A percentile compares a stretch with the other conserved stretches of the same genome.
Evolutionary conservation across 345 rosid species (phyloP).

Genomic region (Bruguiera parviflora): DNA sequence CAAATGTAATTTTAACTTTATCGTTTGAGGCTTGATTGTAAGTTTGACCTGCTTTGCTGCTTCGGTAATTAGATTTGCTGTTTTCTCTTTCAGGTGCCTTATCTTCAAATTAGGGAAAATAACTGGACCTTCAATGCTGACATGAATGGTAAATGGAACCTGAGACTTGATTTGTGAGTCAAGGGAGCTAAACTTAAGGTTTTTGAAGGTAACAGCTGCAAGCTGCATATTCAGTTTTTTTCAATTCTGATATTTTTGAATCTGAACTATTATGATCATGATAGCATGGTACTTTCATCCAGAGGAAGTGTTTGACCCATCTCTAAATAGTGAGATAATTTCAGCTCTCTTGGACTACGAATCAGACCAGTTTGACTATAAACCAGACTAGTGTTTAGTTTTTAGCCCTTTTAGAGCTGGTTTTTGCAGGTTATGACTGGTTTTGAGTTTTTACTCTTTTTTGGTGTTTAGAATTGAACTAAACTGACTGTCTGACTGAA

Average conservation of each 20-base stretch:
- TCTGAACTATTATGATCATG: constrained; percentile 3
- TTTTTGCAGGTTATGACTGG: no score
- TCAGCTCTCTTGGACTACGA: no score
- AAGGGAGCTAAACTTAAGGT: constrained; percentile 1
- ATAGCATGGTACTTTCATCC: no score
- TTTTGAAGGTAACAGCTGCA: constrained; percentile 17
- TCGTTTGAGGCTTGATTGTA: background rate
- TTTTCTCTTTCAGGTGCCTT: constrained; percentile 57
- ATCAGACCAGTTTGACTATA: no score
- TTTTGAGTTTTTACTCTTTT: no score
- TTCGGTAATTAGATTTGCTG: background rate
- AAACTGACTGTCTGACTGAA: no score
- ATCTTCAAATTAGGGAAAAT: constrained; percentile 83
- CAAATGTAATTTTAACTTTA: background rate
- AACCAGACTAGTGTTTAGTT: no score
- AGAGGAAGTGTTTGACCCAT: no score
- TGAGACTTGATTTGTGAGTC: constrained; percentile 61
- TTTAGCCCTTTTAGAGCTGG: no score
- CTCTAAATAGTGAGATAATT: no score
- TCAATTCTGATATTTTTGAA: constrained; percentile 1
- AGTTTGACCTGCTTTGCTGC: constrained; percentile 1
- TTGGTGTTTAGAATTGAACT: no score
- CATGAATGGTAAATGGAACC: constrained; percentile 76
- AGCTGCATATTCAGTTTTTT: constrained; percentile 9
- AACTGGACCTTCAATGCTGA: constrained; percentile 87